phyloP scores from a whole-genome alignment of 345 rosid genomes.

The Adansonia digitata region DNA sequence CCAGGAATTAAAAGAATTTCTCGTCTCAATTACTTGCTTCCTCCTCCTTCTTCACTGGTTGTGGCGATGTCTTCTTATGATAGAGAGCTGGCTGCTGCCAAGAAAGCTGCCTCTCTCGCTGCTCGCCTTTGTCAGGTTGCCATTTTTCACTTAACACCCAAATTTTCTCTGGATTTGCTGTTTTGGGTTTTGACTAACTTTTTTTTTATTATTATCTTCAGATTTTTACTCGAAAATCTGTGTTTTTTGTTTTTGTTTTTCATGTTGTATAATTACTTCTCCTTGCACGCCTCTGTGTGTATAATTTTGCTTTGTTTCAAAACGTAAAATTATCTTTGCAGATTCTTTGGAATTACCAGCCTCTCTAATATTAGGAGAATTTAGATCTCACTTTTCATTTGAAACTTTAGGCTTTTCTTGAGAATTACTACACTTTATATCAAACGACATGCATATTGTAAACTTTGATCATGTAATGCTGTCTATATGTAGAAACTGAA shows the following conservation, averaged over 20 bases:
- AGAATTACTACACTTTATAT: neutral
- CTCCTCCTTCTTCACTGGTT: neutral
- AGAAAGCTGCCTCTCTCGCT: slow-evolving; percentile 83
- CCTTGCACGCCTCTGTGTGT: neutral
- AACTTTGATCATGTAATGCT: neutral
- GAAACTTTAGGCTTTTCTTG: neutral
- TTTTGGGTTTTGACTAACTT: neutral
- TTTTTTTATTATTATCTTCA: too few relatives aligned
- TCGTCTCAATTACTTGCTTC: neutral
- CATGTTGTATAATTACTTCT: neutral
- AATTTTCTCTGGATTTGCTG: neutral
- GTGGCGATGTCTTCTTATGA: slow-evolving; percentile 59
- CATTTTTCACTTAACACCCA: neutral
- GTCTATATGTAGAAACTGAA: slow-evolving; percentile 6
- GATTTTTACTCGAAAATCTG: neutral
- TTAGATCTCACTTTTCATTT: neutral
- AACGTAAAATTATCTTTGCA: neutral
- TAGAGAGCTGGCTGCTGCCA: slow-evolving; percentile 84
- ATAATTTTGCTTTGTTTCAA: neutral
- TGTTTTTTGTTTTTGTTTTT: neutral
- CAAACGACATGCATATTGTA: neutral
- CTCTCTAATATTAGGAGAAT: neutral
- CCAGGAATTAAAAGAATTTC: too few relatives aligned
- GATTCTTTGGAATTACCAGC: neutral
- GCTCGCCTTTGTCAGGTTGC: slow-evolving; percentile 86